phyloP scores from a whole-genome alignment of 2,329 filamentous ascomycete species.

The Pezicula carpinea region DNA sequence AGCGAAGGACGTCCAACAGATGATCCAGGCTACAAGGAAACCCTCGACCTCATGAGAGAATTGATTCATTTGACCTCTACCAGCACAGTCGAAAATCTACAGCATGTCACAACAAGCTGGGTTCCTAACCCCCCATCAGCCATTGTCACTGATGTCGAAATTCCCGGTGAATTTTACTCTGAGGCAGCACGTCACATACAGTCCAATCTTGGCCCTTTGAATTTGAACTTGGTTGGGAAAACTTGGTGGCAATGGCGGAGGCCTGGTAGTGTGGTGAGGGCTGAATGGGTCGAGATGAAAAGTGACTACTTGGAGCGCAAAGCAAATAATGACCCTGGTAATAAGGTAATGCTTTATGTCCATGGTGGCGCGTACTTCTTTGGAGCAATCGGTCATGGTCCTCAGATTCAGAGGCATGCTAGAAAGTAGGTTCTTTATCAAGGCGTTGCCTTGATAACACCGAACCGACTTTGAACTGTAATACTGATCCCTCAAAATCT shows the following conservation, averaged over 20 bases:
- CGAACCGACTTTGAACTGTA: neutral
- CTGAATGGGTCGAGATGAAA: constrained; percentile 93
- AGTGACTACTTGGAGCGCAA: constrained; percentile 69
- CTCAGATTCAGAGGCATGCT: constrained; percentile 90
- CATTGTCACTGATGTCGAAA: constrained; percentile 60
- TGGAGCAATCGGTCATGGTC: constrained; percentile 86
- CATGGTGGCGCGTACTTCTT: constrained; percentile 93
- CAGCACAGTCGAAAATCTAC: constrained; percentile 84
- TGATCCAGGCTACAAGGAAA: constrained; percentile 65
- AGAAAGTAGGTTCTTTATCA: constrained; percentile 52
- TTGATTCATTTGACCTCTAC: constrained; percentile 78
- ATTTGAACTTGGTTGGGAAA: constrained; percentile 69
- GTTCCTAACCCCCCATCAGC: constrained; percentile 85
- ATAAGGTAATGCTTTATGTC: constrained; percentile 82
- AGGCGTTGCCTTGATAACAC: neutral
- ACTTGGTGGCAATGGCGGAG: constrained; percentile 85
- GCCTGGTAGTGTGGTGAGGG: constrained; percentile 58
- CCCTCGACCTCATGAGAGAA: constrained; percentile 73
- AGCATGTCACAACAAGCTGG: constrained; percentile 82
- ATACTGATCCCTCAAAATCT: neutral
- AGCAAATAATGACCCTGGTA: constrained; percentile 50
- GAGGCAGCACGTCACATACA: constrained; percentile 40
- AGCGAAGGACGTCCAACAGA: neutral
- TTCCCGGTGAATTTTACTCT: constrained; percentile 45
- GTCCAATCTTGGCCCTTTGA: constrained; percentile 59